phyloP scores from a whole-genome alignment of 169 alveolate species.

The Plasmodium ovale region DNA sequence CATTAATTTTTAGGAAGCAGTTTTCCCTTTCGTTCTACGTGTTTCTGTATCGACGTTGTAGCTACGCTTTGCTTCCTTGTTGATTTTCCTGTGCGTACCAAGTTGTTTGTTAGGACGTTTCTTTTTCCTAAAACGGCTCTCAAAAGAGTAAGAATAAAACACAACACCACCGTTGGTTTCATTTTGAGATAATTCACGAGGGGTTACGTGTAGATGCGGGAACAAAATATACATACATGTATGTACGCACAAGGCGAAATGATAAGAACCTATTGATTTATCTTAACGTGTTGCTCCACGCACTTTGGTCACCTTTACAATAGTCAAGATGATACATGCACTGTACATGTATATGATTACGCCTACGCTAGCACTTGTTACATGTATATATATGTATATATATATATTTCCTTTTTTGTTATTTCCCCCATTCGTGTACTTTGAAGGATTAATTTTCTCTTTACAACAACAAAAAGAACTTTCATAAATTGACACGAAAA shows the following conservation, averaged over 20 bases:
- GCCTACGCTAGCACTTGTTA: neutral
- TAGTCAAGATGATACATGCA: neutral
- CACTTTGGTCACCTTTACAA: too few relatives aligned
- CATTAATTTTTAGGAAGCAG: neutral
- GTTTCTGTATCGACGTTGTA: neutral
- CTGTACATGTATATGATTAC: neutral
- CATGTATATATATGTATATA: neutral
- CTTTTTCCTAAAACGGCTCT: constrained; percentile 27
- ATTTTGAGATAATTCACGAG: constrained; percentile 7
- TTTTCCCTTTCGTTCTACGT: neutral
- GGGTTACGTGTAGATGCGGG: neutral
- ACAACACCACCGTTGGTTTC: neutral
- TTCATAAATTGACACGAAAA: too few relatives aligned
- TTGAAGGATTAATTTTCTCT: too few relatives aligned
- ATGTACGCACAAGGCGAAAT: too few relatives aligned
- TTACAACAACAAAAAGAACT: too few relatives aligned
- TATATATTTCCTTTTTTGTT: neutral
- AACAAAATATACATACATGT: constrained; percentile 1
- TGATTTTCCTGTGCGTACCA: constrained; percentile 3
- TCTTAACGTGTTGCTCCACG: too few relatives aligned
- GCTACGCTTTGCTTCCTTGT: neutral
- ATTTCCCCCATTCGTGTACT: too few relatives aligned
- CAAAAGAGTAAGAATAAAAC: constrained; percentile 1
- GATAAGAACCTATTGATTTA: too few relatives aligned
- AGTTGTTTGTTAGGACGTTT: neutral